phyloP scores from a whole-genome alignment of 2,329 filamentous ascomycete genomes.

The Amauroascus niger region DNA sequence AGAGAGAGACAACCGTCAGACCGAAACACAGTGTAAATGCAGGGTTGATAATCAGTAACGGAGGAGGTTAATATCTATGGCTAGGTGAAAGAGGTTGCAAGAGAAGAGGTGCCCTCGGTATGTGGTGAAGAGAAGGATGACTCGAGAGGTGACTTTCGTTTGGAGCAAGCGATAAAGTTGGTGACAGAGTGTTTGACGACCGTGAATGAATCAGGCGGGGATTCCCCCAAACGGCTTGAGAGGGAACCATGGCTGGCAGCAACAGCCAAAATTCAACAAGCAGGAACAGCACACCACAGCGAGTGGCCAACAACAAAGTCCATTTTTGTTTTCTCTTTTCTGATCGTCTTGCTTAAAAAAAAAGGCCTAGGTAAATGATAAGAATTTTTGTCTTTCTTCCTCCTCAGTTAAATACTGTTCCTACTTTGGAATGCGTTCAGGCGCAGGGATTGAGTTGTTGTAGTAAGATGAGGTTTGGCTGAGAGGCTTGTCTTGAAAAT shows the following conservation, averaged over 20 bases:
- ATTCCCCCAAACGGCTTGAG: conserved; percentile 6
- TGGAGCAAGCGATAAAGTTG: neutral
- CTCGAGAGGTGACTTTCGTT: neutral
- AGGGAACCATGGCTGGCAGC: conserved; percentile 9
- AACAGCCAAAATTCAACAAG: conserved; percentile 11
- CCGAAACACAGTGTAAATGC: neutral
- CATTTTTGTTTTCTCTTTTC: neutral
- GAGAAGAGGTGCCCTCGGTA: neutral
- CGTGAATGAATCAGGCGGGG: conserved; percentile 8
- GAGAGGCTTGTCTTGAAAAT: neutral
- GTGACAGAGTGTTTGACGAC: neutral
- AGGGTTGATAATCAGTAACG: neutral
- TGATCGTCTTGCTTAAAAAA: too few species aligned
- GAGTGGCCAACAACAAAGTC: neutral
- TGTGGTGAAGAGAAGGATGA: neutral
- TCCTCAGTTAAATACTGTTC: neutral
- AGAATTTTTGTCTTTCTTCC: neutral
- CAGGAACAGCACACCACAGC: conserved; percentile 8
- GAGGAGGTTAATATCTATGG: neutral
- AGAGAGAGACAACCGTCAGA: neutral
- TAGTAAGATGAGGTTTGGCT: neutral
- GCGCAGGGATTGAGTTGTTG: neutral
- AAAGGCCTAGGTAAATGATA: neutral
- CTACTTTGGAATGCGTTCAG: neutral
- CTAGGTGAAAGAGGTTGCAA: neutral